Evolutionary conservation across 441 rosid species (phyloP).

Genomic region (Pelargonium citronellum): DNA sequence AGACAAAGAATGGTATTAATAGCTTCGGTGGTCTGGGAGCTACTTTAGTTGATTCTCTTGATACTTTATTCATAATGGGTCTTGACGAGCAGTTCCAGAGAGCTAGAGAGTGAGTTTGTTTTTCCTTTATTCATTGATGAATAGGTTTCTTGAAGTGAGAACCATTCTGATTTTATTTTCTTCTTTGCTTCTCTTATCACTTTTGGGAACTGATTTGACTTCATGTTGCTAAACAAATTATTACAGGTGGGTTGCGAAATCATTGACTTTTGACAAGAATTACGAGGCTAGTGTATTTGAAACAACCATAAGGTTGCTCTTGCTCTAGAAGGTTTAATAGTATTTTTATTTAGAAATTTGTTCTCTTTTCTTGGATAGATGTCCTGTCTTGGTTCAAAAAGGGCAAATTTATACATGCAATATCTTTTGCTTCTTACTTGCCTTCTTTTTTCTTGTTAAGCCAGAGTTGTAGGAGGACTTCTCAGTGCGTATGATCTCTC

Average conservation of each 20-base stretch:
- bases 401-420: not conserved
- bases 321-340: conserved; percentile 1
- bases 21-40: conserved; percentile 4
- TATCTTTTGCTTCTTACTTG: conserved; percentile 1
- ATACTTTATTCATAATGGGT: conserved; percentile 6
- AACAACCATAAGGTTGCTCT: conserved; percentile 5
- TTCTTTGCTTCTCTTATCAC: too few relatives aligned
- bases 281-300: not conserved
- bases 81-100: conserved; percentile 6
- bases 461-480: conserved; percentile 4
- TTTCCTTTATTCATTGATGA: not conserved
- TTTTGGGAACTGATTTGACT: not conserved
- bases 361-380: conserved; percentile 1
- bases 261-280: conserved; percentile 4
- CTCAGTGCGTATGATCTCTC: conserved; percentile 3
- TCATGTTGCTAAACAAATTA: not conserved
- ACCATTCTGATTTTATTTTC: not conserved
- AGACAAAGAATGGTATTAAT: conserved; percentile 6
- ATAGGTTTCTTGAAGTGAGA: not conserved
- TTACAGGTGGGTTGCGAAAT: conserved; percentile 4
- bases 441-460: not conserved
- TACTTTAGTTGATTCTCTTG: conserved; percentile 5
- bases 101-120: conserved; percentile 8
- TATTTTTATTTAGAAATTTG: conserved; percentile 1
- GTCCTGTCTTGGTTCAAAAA: too few relatives aligned